phyloP scores from a whole-genome alignment of 2,329 filamentous ascomycete genomes.

The Fusarium sublunatum region DNA sequence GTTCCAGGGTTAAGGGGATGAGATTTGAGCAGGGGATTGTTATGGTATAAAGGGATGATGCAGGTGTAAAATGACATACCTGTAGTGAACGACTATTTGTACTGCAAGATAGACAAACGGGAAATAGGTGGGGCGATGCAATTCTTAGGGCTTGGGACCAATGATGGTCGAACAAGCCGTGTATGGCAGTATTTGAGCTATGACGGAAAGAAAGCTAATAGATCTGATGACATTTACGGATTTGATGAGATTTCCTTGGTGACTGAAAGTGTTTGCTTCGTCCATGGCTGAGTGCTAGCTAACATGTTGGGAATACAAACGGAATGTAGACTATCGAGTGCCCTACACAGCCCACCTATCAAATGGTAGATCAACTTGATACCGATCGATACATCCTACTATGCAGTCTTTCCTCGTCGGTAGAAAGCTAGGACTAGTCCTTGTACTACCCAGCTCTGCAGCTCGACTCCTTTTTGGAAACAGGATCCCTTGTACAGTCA shows the following conservation, averaged over 20 bases:
- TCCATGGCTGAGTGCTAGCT: not conserved
- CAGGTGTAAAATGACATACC: slow-evolving; percentile 40
- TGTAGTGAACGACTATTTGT: slow-evolving; percentile 47
- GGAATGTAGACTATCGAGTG: not conserved
- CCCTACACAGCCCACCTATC: not conserved
- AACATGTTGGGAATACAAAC: not conserved
- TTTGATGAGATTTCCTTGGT: slow-evolving; percentile 5
- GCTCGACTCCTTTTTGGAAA: slow-evolving; percentile 3
- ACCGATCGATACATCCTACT: not conserved
- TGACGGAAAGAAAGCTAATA: slow-evolving; percentile 48
- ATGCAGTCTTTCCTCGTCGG: not conserved
- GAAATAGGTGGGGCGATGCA: slow-evolving; percentile 44
- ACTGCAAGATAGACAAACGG: slow-evolving; percentile 51
- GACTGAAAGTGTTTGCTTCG: not conserved
- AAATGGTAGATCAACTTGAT: not conserved
- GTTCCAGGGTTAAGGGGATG: slow-evolving; percentile 64
- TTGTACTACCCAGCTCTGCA: slow-evolving; percentile 9
- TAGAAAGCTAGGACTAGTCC: not conserved
- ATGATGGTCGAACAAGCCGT: slow-evolving; percentile 41
- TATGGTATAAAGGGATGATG: slow-evolving; percentile 38
- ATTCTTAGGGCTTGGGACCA: slow-evolving; percentile 41
- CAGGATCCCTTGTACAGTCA: not conserved
- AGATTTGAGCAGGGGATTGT: slow-evolving; percentile 16
- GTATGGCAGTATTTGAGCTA: slow-evolving; percentile 48
- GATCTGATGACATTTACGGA: slow-evolving; percentile 45